Percentiles rank a stretch among this genome's conserved stretches.
These are phyloP conservation scores for Persicaria tinctoria DNA, from an alignment of 148 eudicot species.

Conservation along the genomic window DNA sequence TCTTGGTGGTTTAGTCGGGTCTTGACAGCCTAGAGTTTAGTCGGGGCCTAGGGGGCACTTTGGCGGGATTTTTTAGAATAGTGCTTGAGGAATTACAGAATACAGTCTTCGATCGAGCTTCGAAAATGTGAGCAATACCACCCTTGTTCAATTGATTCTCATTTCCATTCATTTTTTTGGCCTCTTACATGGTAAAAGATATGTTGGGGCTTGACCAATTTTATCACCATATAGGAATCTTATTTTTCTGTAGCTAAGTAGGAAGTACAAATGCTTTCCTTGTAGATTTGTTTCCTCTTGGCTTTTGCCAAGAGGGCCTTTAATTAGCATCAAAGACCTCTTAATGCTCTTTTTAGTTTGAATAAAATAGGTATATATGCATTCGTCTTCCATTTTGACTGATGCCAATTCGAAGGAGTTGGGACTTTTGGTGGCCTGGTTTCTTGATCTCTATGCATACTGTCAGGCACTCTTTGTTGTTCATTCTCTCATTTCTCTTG, in stretches of 20 bases:
- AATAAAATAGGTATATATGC: neutral
- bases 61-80: too few relatives aligned
- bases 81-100: neutral
- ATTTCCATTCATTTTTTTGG: neutral
- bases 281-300: neutral
- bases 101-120: neutral
- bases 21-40: too few relatives aligned
- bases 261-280: neutral
- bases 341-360: neutral
- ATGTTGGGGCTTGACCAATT: neutral
- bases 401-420: neutral
- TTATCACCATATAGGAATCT: neutral
- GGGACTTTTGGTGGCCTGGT: neutral
- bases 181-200: neutral
- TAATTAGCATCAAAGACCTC: neutral
- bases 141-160: neutral
- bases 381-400: neutral
- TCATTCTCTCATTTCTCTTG: constrained; percentile 3
- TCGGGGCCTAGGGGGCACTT: too few relatives aligned
- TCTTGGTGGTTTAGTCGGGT: too few relatives aligned
- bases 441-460: neutral
- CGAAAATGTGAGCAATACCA: neutral
- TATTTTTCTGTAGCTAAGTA: neutral
- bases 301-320: neutral
- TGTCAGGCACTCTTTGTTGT: neutral